These are phyloP conservation scores for Trypanosoma mega DNA, from an alignment of 208 protist genomes.

Conservation along the genomic window DNA sequence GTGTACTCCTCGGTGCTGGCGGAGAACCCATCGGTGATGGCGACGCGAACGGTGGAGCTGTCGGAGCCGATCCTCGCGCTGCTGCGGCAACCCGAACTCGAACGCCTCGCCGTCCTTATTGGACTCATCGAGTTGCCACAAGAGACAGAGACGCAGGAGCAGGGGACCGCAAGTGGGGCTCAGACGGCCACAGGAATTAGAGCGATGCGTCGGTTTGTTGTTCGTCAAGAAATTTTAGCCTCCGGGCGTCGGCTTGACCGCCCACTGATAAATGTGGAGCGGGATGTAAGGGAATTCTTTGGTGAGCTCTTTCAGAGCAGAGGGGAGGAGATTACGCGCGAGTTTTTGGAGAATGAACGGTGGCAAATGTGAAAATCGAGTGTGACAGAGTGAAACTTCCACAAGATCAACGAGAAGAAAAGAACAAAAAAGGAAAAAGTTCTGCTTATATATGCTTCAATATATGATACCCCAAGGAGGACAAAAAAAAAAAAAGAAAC, in stretches of 20 bases:
- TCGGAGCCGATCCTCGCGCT: constrained; percentile 56
- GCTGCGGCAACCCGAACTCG: constrained; percentile 52
- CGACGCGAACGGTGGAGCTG: constrained; percentile 57
- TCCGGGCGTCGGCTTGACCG: constrained; percentile 68
- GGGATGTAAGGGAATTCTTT: constrained; percentile 69
- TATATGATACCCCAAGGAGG: no score
- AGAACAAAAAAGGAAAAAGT: no score
- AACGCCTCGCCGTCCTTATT: constrained; percentile 51
- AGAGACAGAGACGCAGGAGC: background rate
- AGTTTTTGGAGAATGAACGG: constrained; percentile 46
- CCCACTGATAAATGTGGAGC: constrained; percentile 69
- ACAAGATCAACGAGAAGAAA: no score
- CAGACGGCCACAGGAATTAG: no score
- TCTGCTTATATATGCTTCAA: no score
- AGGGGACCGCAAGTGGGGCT: background rate
- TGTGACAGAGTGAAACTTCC: no score
- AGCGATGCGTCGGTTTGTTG: constrained; percentile 27
- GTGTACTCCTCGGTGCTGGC: constrained; percentile 78
- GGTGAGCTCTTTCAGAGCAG: constrained; percentile 55
- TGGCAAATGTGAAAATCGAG: constrained; percentile 18
- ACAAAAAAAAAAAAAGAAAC: no score
- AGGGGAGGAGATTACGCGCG: constrained; percentile 44
- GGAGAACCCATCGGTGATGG: constrained; percentile 52
- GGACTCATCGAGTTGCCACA: constrained; percentile 32
- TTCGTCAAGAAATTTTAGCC: constrained; percentile 42